phyloP scores from a whole-genome alignment of 2,329 filamentous ascomycete genomes.

The Fusarium lateritium region DNA sequence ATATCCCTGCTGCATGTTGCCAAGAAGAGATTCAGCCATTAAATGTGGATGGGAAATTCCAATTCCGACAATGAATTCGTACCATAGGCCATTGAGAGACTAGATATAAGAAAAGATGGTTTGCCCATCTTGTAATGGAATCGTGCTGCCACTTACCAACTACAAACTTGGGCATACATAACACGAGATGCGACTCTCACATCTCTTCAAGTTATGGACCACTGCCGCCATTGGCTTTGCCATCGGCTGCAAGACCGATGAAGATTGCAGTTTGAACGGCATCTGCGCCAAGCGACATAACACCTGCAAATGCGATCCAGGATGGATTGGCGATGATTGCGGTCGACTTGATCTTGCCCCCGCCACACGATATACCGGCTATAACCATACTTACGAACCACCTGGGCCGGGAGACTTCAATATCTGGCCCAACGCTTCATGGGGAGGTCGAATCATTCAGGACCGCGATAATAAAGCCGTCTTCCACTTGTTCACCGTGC shows the following conservation, averaged over 20 bases:
- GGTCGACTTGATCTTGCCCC: conserved; percentile 61
- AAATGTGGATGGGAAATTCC: not conserved
- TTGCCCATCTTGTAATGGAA: not conserved
- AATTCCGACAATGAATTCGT: not conserved
- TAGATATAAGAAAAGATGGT: not conserved
- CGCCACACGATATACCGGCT: conserved; percentile 58
- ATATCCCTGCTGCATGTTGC: not conserved
- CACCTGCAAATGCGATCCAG: conserved; percentile 55
- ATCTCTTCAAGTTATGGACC: not conserved
- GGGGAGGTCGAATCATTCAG: conserved; percentile 63
- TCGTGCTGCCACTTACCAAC: no score
- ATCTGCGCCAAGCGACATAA: conserved; percentile 34
- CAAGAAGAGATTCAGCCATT: not conserved
- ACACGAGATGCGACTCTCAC: not conserved
- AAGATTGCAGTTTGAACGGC: conserved; percentile 53
- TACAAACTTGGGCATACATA: no score
- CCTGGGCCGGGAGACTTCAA: conserved; percentile 35
- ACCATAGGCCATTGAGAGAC: no score
- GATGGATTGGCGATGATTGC: conserved; percentile 62
- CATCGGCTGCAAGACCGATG: conserved; percentile 39
- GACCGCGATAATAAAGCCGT: conserved; percentile 56
- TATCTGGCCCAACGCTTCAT: conserved; percentile 58
- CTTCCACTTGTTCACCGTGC: conserved; percentile 62
- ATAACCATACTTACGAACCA: conserved; percentile 62
- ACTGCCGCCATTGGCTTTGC: fast-evolving